These are phyloP conservation scores for Aspergillus persii DNA, from an alignment of 2,329 filamentous ascomycete species.

Conservation along the genomic window DNA sequence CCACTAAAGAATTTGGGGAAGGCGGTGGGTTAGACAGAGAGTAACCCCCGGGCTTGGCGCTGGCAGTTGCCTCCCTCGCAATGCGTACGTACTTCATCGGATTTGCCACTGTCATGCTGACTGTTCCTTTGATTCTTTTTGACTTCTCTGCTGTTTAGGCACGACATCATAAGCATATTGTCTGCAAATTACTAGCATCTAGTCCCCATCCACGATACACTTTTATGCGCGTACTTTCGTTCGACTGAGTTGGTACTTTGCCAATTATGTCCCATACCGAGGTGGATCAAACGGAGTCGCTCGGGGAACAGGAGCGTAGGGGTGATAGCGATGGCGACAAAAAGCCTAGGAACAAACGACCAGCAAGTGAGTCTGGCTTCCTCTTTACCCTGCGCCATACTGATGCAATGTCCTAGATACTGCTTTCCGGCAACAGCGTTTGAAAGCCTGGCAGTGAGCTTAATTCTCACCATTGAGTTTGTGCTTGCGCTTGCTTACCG, in stretches of 20 bases:
- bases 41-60: too few relatives aligned
- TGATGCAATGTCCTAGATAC: slow-evolving; percentile 62
- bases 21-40: neutral
- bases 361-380: slow-evolving; percentile 65
- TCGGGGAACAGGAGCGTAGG: slow-evolving; percentile 45
- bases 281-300: slow-evolving; percentile 40
- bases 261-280: slow-evolving; percentile 45
- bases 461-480: slow-evolving; percentile 4
- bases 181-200: neutral
- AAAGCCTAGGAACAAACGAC: slow-evolving; percentile 87
- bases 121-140: neutral
- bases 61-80: neutral
- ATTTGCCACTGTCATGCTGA: neutral
- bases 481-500: slow-evolving; percentile 10
- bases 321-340: slow-evolving; percentile 52
- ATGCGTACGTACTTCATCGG: neutral
- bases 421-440: slow-evolving; percentile 90
- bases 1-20: neutral
- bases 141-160: neutral
- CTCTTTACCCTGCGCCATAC: slow-evolving; percentile 12
- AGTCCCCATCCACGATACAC: neutral
- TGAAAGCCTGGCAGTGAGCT: slow-evolving; percentile 97
- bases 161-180: neutral
- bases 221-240: neutral
- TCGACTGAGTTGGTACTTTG: neutral